Evolutionary conservation across 106 monocot genomes (phyloP), one percentile per base, ranked within the genome.

Genomic region (Hemerocallis citrina): DNA sequence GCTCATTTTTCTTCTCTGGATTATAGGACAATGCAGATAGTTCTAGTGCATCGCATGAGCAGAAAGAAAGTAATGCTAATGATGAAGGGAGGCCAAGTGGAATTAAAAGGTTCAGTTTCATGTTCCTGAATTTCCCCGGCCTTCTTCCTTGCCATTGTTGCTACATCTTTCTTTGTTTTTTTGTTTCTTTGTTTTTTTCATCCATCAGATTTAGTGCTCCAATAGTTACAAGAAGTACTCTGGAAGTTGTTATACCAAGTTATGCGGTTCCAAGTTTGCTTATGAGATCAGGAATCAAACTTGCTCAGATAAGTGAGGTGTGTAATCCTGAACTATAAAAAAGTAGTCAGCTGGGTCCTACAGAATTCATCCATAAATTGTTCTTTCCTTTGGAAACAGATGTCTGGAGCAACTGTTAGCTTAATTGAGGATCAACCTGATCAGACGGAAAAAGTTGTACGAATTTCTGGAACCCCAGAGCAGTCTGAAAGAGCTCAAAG

Each of bases 401-500:
- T 98, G 72, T 98, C 91, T 58, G 98, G 98, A 63, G 92, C 98
- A 31, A 77, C 67, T 36, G 77, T 98, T 39, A 80, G 54, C 24
- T 75, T 92, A 44, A 51, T 85, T 16, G 88, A 88, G 48, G 98
- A 85, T 38, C 61, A 68, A 63, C 63, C 85, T 32, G 92, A 92
- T 4, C 45, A 58, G 43, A 64, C 70, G 21, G 79, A 82, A 45
- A 87, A 82, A 60, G 57, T 87, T 70, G 87, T 96, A 70, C 59
- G 71, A 67, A 96, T 96, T 79, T 87, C 87, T 27, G 96, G 96
- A 70, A 91, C 69, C 42, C 91, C 91, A 19, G 96, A 91, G 48
- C 96, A 96, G 77, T 76, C 91, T 64, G 84, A 85, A 54, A 87
- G 75, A 71, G 96, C 96, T 44, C 84, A 96, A 58, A 96, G 84